A percentile compares a stretch with the other conserved stretches of the same genome.
These are phyloP conservation scores for Przewalskia tangutica DNA, from an alignment of 257 asterid species.

Conservation along the genomic window DNA sequence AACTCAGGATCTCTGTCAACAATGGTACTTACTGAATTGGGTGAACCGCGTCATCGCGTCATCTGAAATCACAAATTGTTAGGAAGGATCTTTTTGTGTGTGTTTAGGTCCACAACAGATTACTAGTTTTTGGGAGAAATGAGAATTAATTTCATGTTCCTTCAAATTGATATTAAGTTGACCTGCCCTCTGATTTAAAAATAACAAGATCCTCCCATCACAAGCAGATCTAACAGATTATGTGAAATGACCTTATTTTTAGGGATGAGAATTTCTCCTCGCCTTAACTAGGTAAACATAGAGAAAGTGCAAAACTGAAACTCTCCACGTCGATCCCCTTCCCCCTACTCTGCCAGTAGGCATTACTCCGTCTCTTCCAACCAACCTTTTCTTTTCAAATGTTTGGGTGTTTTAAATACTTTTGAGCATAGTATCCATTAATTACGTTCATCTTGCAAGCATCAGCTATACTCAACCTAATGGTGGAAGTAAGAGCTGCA, in stretches of 20 bases:
- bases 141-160: neutral
- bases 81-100: neutral
- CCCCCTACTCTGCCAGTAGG: neutral
- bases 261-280: neutral
- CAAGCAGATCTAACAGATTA: neutral
- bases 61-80: neutral
- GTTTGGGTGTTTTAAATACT: neutral
- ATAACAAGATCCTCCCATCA: neutral
- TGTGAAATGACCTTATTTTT: neutral
- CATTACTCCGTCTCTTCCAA: slow-evolving; percentile 1
- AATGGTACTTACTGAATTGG: neutral
- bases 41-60: neutral
- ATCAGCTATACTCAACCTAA: neutral
- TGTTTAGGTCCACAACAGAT: neutral
- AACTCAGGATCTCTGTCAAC: neutral
- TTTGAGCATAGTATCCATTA: neutral
- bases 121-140: neutral
- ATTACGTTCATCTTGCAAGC: neutral
- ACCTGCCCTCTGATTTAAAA: neutral
- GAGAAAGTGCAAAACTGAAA: neutral
- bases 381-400: neutral
- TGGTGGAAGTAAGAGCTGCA: neutral
- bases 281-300: neutral
- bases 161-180: neutral
- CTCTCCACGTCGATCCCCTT: neutral